Percentiles rank a stretch among this genome's conserved stretches.
phyloP scores from a whole-genome alignment of 192 early-diverging fungal genomes.

The Mortierella claussenii region DNA sequence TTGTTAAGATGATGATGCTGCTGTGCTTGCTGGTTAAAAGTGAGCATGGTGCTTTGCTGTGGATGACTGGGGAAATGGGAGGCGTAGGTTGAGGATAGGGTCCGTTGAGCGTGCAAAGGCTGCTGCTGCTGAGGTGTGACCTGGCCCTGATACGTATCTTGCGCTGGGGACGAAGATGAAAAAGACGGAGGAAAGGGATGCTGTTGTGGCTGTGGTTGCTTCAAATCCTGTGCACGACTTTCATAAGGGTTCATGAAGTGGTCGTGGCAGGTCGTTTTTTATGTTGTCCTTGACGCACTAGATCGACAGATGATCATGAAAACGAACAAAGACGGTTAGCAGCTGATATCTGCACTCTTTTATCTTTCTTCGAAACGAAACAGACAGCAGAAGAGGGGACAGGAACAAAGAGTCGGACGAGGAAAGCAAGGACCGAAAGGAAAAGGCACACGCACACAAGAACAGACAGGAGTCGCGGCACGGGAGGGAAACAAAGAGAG shows the following conservation, averaged over 20 bases:
- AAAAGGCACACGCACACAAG: slow-evolving; percentile 1
- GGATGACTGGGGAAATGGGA: background rate
- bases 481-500: background rate
- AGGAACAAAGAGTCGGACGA: background rate
- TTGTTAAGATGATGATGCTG: slow-evolving; percentile 51
- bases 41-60: slow-evolving; percentile 44
- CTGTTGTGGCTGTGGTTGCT: slow-evolving; percentile 24
- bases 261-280: slow-evolving; percentile 1
- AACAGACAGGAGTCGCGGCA: background rate
- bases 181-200: slow-evolving; percentile 11
- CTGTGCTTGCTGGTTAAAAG: slow-evolving; percentile 42
- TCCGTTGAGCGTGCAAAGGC: slow-evolving; percentile 7
- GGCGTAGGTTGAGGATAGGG: slow-evolving; percentile 12
- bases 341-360: background rate
- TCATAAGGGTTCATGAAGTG: slow-evolving; percentile 37
- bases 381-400: slow-evolving; percentile 17
- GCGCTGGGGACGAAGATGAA: background rate
- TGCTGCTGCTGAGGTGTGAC: slow-evolving; percentile 1
- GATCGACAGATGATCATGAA: background rate
- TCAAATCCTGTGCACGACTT: slow-evolving; percentile 17
- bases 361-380: slow-evolving; percentile 23
- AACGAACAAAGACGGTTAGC: background rate
- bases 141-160: no score
- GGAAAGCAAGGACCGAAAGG: slow-evolving; percentile 11
- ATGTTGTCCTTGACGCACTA: background rate